phyloP scores from a whole-genome alignment of 179 eudicot species.

The Dionaea muscipula region DNA sequence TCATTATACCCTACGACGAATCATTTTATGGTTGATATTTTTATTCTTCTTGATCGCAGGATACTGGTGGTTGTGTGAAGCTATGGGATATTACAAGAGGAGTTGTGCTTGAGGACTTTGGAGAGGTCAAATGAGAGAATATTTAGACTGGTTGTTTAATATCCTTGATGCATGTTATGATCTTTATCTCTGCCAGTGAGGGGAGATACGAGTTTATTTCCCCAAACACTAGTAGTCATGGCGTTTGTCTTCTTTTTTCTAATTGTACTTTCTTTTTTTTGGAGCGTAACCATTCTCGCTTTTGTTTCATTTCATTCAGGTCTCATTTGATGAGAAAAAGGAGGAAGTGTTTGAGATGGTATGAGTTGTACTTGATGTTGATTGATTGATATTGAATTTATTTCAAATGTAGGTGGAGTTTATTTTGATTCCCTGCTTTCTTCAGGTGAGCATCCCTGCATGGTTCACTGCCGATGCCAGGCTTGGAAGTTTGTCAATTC shows the following conservation, averaged over 20 bases:
- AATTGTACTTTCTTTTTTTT: neutral
- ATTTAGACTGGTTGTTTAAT: neutral
- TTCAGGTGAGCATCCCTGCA: conserved; percentile 88
- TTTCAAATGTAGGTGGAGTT: neutral
- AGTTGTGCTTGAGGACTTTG: conserved; percentile 63
- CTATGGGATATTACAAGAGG: conserved; percentile 96
- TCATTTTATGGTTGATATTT: conserved; percentile 5
- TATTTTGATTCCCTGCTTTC: conserved; percentile 11
- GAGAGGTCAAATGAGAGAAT: conserved; percentile 43
- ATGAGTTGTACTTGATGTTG: conserved; percentile 10
- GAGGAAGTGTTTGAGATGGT: conserved; percentile 95
- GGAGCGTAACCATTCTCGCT: neutral
- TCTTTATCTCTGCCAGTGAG: no score
- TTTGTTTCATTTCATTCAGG: conserved; percentile 31
- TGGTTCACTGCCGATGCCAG: conserved; percentile 91
- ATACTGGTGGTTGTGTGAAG: conserved; percentile 84
- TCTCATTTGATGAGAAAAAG: conserved; percentile 81
- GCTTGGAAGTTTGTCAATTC: conserved; percentile 89
- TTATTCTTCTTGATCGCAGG: conserved; percentile 30
- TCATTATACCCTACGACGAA: no score
- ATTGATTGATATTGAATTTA: neutral
- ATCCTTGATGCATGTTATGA: neutral
- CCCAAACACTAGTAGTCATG: no score
- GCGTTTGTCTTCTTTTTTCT: no score
- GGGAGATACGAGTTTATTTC: neutral